These are phyloP conservation scores for Beauveria sp. DNA, from an alignment of 2,329 filamentous ascomycete genomes.

Conservation along the genomic window DNA sequence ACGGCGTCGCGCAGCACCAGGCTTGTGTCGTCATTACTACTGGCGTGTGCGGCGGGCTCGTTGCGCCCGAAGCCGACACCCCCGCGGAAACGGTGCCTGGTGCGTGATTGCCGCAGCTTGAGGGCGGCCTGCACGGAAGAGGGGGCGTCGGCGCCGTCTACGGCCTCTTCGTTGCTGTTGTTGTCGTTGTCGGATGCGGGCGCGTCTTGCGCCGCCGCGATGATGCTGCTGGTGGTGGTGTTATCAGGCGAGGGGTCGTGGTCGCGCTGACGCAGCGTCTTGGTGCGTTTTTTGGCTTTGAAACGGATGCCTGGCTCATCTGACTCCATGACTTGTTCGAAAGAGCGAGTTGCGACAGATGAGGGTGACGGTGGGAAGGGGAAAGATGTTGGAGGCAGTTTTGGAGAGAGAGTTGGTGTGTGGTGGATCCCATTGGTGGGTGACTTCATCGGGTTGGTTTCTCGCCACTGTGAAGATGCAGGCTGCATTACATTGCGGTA, in stretches of 20 bases:
- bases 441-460: no score
- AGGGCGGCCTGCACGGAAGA: conserved; percentile 40
- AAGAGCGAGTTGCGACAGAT: no score
- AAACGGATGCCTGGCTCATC: conserved; percentile 35
- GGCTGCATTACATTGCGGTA: no score
- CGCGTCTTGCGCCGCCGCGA: conserved; percentile 7
- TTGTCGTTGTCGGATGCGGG: conserved; percentile 9
- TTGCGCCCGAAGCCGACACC: conserved; percentile 45
- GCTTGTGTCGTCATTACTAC: conserved; percentile 13
- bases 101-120: conserved; percentile 44
- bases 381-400: no score
- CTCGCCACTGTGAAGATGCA: no score
- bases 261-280: conserved; percentile 47
- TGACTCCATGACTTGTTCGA: not conserved
- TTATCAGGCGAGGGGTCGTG: conserved; percentile 29
- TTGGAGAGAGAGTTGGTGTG: no score
- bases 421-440: no score
- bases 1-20: conserved; percentile 25
- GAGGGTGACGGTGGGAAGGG: no score
- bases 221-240: conserved; percentile 8
- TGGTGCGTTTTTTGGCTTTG: conserved; percentile 47
- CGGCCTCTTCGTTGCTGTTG: conserved; percentile 14
- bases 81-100: conserved; percentile 30
- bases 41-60: conserved; percentile 22
- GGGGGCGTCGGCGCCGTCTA: not conserved